Evolutionary conservation across 2,329 filamentous ascomycete genomes (phyloP).

Genomic region (Aureobasidium uvarum): DNA sequence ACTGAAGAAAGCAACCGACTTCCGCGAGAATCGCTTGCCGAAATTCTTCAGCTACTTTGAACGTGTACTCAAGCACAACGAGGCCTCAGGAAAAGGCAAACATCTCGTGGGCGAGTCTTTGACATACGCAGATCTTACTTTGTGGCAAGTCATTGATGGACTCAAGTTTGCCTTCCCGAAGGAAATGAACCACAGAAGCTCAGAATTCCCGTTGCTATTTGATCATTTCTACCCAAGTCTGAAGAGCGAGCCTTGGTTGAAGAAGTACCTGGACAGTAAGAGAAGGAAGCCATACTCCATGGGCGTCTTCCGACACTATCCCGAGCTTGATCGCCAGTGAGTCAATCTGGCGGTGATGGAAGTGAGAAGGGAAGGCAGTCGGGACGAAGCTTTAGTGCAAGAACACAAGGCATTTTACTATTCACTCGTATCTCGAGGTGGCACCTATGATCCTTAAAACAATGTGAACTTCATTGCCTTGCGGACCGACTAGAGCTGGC

Average conservation of each 20-base stretch:
- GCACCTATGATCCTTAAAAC: not conserved
- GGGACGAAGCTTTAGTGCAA: not conserved
- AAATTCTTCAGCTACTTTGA: conserved; percentile 73
- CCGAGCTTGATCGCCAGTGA: conserved; percentile 63
- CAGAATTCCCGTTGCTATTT: conserved; percentile 62
- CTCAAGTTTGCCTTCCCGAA: conserved; percentile 68
- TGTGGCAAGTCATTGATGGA: conserved; percentile 64
- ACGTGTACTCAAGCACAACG: conserved; percentile 59
- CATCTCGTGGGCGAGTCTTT: conserved; percentile 65
- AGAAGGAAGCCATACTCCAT: conserved; percentile 60
- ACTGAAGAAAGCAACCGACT: conserved; percentile 57
- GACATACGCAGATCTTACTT: conserved; percentile 69
- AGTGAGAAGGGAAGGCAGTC: not conserved
- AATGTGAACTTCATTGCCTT: not conserved
- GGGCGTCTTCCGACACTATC: conserved; percentile 71
- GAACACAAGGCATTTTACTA: not conserved
- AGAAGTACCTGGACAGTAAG: conserved; percentile 66
- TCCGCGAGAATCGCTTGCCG: conserved; percentile 61
- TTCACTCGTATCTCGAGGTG: not conserved
- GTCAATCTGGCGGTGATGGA: not conserved
- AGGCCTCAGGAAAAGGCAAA: conserved; percentile 55
- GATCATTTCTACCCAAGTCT: conserved; percentile 60
- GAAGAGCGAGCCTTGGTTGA: conserved; percentile 62
- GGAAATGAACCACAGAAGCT: conserved; percentile 56
- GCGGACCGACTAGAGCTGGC: no score